Base-by-base conservation (phyloP, 208 protist species). In the Acanthamoeba sp. region DNA sequence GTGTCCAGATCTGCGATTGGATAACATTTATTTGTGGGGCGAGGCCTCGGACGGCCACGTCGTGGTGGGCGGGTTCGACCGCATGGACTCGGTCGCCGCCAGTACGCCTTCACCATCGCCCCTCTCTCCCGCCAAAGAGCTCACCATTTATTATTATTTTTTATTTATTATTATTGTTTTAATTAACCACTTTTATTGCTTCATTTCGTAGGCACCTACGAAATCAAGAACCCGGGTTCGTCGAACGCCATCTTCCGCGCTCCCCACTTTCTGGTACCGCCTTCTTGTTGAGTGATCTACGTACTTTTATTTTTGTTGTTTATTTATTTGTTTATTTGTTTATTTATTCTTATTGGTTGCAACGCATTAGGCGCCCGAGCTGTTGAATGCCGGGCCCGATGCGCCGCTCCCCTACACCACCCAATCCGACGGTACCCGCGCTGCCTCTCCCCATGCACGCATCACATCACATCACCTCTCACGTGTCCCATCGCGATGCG, bases 1-100 rank as follows among this genome's bases (percentile, higher is more conserved):
- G 57, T 29, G 16, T 38, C 16, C 27, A 78, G 69, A 78, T 42
- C 34, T 78, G 69, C 69, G 69, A 9, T 20, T 78, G 69, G 69
- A 78, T 38, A 78, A 78, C 69, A 78, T 78, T 20, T 78, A 40
- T 40, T 18, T 78, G n/a, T 78, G 69, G 69, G 69, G 69, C 36
- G 69, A 78, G 10, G 12, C 20, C 2, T 42, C 69, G n/a, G 69
- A 34, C 6, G 34, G 69, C 69, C 32, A 9, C 2, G 69, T 78
- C 7, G 20, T 78, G 69, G 69, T 78, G 10, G 69, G 69, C 4
- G 69, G 69, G 3, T 78, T 78, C 36, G 69, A 78, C 34, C 1
- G 32, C 24, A 78, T 78, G 69, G 69, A 78, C 34, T 6, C 69
- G 2, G 34, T 38, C 12, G 69, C 32, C 16, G 69, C 69, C 10